A percentile compares a stretch with the other conserved stretches of the same genome.
These are phyloP conservation scores for Cadophora sp. DNA, from an alignment of 2,329 filamentous ascomycete genomes.

Conservation along the genomic window DNA sequence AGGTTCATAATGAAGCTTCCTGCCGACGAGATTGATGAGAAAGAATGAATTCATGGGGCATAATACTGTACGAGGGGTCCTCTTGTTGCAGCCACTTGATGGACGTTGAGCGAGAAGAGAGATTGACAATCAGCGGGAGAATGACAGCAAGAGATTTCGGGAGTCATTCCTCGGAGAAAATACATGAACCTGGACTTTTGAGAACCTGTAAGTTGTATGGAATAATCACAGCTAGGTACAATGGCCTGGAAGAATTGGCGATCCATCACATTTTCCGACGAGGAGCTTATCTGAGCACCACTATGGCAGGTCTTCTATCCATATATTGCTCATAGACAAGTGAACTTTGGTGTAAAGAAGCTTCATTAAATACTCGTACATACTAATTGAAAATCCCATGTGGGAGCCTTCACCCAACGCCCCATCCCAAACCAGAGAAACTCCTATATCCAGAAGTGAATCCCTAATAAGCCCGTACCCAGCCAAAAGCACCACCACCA, in stretches of 20 bases:
- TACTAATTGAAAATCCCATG: background rate
- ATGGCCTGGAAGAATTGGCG: too few species aligned
- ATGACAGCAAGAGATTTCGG: background rate
- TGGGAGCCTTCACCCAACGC: background rate
- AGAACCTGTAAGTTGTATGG: too few species aligned
- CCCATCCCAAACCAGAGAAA: background rate
- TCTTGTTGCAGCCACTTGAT: background rate
- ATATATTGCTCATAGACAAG: too few species aligned
- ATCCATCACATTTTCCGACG: too few species aligned
- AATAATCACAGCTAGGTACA: too few species aligned
- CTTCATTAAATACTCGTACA: conserved; percentile 8
- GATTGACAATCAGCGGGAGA: background rate
- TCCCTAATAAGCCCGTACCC: conserved; percentile 12
- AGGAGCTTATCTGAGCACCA: too few species aligned
- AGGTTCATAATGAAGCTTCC: too few species aligned
- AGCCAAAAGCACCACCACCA: conserved; percentile 18
- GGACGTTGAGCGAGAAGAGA: background rate
- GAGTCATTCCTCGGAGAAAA: too few species aligned
- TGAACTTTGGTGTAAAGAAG: background rate
- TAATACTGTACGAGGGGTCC: background rate
- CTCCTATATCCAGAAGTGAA: background rate
- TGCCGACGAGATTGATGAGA: too few species aligned
- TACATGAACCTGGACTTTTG: background rate
- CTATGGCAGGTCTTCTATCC: too few species aligned
- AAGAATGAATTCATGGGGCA: too few species aligned